Base-by-base conservation (phyloP, 2,329 filamentous ascomycete species). In the Trichoderma harzianum region DNA sequence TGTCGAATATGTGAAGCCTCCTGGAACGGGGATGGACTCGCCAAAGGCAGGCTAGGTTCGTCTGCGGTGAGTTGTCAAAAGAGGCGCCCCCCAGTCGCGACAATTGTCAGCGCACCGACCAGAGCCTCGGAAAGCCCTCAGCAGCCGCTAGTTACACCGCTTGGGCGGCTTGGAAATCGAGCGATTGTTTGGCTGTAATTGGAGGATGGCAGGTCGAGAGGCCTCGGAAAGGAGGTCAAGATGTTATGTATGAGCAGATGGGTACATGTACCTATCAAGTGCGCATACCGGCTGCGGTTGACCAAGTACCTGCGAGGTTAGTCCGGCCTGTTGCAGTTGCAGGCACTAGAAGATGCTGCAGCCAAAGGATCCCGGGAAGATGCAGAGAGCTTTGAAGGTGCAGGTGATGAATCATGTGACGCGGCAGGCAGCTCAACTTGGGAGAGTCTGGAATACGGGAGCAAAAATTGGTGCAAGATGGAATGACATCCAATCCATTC, bases 331-430 rank as follows among this genome's bases (percentile, higher is more conserved):
- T 39, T 18, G 39, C 39, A n/a, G 55, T 34, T 60, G 51, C 32
- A 28, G 53, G 24, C 34, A 34, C 28, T 34, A 51, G 51, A 30
- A 30, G 51, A 67, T 58, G 64, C 55, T 51, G 64, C 64, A 62
- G 57, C 34, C 36, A 55, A 55, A 53, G 28, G 69, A 60, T 58
- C 24, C 51, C 18, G 64, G 69, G 26, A 39, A 26, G 62, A 71
- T 36, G 55, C 30, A 53, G 26, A 61, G 51, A 26, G 60, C 36
- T 7, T 39, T 24, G 12, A 57, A 72, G 70, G 58, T 63, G 71
- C 65, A 69, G 57, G 66, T 72, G 71, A 69, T 61, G 30, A 60
- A 72, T 72, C 71, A 72, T 69, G 71, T 72, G 71, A 72, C n/a
- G 53, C 43, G 24, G 24, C 16, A 28, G 58, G 58, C 68, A 28